These are phyloP conservation scores for Colletotrichum tofieldiae DNA, from an alignment of 2,329 filamentous ascomycete genomes.

Conservation along the genomic window DNA sequence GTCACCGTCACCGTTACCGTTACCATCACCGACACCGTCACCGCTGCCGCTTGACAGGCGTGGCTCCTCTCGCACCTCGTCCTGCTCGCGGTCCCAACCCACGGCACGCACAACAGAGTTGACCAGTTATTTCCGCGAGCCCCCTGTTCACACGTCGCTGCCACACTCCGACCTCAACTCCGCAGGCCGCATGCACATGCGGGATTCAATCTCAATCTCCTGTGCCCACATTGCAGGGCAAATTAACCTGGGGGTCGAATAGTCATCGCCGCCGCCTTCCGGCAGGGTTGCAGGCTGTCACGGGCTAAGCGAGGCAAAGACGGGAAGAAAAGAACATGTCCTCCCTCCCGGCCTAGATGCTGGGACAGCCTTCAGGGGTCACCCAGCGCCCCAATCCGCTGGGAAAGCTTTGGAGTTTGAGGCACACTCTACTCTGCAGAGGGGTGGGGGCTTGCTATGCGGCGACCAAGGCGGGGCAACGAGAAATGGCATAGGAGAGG, in stretches of 20 bases:
- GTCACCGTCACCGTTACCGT: slow-evolving; percentile 26
- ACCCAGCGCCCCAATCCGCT: slow-evolving; percentile 25
- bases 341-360: not conserved
- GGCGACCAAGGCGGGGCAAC: slow-evolving; percentile 2
- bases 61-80: not conserved
- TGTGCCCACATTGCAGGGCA: slow-evolving; percentile 25
- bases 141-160: not conserved
- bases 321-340: slow-evolving; percentile 23
- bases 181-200: slow-evolving; percentile 10
- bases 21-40: slow-evolving; percentile 20
- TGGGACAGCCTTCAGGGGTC: slow-evolving; percentile 2
- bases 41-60: slow-evolving; percentile 18
- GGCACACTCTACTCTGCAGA: not conserved
- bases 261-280: slow-evolving; percentile 20
- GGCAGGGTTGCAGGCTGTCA: slow-evolving; percentile 36
- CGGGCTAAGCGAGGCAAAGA: slow-evolving; percentile 32
- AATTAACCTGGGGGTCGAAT: slow-evolving; percentile 29
- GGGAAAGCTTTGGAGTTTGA: slow-evolving; percentile 18
- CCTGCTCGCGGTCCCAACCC: slow-evolving; percentile 4
- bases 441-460: not conserved
- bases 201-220: slow-evolving; percentile 14
- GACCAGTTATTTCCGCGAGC: not conserved
- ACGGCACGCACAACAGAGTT: slow-evolving; percentile 5
- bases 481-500: not conserved
- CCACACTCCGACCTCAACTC: slow-evolving; percentile 22